These are phyloP conservation scores for Agaricus blazei DNA, from an alignment of 768 basidiomycete genomes.

Conservation along the genomic window DNA sequence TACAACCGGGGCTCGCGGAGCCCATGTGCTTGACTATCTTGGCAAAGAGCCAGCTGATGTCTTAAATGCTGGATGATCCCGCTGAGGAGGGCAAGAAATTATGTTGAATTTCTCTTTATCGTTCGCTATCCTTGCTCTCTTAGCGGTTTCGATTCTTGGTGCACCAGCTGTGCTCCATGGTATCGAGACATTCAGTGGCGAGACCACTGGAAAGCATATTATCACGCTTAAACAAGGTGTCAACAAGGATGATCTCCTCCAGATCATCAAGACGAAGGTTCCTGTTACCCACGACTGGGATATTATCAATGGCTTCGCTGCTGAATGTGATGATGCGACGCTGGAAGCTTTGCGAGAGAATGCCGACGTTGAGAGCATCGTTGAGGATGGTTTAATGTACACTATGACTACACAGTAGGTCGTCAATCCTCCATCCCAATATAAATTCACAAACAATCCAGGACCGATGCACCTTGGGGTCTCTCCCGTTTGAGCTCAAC, in stretches of 20 bases:
- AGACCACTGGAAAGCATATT: constrained; percentile 24
- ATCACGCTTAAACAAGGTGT: constrained; percentile 25
- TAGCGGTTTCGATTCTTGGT: constrained; percentile 13
- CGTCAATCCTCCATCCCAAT: not conserved
- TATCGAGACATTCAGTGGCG: constrained; percentile 19
- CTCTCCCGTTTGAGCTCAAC: constrained; percentile 21
- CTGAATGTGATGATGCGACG: constrained; percentile 19
- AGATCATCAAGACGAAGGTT: constrained; percentile 8
- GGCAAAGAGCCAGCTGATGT: not conserved
- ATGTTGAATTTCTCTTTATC: constrained; percentile 1
- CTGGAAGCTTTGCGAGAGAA: constrained; percentile 21
- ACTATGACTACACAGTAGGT: constrained; percentile 19
- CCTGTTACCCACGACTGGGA: constrained; percentile 18
- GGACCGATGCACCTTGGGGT: constrained; percentile 30
- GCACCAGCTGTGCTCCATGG: constrained; percentile 16
- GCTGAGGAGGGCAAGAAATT: not conserved
- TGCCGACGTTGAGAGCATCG: constrained; percentile 21
- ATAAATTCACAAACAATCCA: constrained; percentile 1
- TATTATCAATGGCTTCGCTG: constrained; percentile 27
- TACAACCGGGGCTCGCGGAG: not conserved
- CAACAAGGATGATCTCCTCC: constrained; percentile 14
- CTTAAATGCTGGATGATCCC: constrained; percentile 1
- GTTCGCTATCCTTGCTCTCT: constrained; percentile 4
- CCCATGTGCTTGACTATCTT: constrained; percentile 1
- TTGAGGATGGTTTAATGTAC: constrained; percentile 26